These are phyloP conservation scores for Fusarium hainanense DNA, from an alignment of 2,329 filamentous ascomycete species.

Conservation along the genomic window DNA sequence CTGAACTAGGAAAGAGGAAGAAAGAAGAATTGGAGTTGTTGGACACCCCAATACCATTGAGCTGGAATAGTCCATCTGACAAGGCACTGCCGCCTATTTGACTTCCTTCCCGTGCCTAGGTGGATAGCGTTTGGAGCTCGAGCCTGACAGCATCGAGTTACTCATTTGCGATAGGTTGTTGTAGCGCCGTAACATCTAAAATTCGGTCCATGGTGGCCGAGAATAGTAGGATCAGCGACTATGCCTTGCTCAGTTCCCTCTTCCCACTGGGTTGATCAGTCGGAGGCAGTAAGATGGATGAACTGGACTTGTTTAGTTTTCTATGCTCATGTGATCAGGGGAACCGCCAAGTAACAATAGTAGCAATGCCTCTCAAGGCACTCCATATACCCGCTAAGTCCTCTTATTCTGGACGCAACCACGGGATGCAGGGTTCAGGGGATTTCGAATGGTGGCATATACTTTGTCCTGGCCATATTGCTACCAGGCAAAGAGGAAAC, in stretches of 20 bases:
- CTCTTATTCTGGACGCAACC: neutral
- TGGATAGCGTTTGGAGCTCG: neutral
- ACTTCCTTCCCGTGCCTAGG: neutral
- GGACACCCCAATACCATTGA: rapidly evolving
- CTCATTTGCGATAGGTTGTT: neutral
- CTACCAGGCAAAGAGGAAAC: neutral
- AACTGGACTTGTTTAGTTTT: neutral
- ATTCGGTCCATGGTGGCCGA: neutral
- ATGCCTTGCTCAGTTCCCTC: neutral
- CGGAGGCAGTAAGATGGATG: neutral
- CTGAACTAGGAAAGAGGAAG: neutral
- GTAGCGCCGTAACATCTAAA: neutral
- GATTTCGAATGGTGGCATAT: neutral
- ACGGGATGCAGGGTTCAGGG: neutral
- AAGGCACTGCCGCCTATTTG: neutral
- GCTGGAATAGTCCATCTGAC: neutral
- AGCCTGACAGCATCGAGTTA: neutral
- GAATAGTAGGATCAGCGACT: neutral
- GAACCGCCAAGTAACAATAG: neutral
- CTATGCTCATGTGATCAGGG: neutral
- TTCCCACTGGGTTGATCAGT: neutral
- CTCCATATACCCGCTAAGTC: neutral
- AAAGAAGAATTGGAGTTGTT: neutral
- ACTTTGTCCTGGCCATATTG: neutral
- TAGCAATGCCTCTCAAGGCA: neutral